phyloP scores from a whole-genome alignment of 2,329 filamentous ascomycete genomes.

The Alternaria brassicae region DNA sequence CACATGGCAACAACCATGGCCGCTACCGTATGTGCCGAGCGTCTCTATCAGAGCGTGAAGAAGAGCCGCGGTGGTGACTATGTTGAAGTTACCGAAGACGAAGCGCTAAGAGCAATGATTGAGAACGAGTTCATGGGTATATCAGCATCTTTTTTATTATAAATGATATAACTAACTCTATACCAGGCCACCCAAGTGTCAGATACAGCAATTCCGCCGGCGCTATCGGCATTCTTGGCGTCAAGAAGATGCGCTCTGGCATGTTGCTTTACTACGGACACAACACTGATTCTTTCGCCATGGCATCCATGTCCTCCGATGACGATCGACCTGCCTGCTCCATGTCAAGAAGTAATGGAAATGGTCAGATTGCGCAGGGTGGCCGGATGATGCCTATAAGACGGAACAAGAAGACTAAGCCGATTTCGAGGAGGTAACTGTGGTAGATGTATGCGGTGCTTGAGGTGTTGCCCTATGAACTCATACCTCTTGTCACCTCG shows the following conservation, averaged over 20 bases:
- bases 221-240: conserved; percentile 87
- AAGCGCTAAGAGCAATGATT: conserved; percentile 79
- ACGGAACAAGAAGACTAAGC: conserved; percentile 41
- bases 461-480: not conserved
- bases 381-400: conserved; percentile 59
- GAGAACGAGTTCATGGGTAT: conserved; percentile 85
- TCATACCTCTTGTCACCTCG: too few relatives aligned
- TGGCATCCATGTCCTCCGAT: conserved; percentile 85
- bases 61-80: conserved; percentile 67
- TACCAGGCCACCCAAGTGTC: conserved; percentile 76
- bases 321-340: conserved; percentile 79
- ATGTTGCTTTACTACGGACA: conserved; percentile 92
- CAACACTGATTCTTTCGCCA: conserved; percentile 87
- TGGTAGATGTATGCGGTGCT: not conserved
- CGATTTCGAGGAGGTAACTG: conserved; percentile 13
- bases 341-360: conserved; percentile 78
- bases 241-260: conserved; percentile 81
- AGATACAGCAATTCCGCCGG: conserved; percentile 78
- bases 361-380: conserved; percentile 60
- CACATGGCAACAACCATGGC: conserved; percentile 98
- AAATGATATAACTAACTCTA: conserved; percentile 12
- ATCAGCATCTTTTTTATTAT: conserved; percentile 10
- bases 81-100: conserved; percentile 75
- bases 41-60: conserved; percentile 75
- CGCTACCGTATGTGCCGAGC: conserved; percentile 82